Percentiles rank a stretch among this genome's conserved stretches.
Conservation (phyloP, 768 basidiomycete genomes). For the Boletus sensibilis region DNA sequence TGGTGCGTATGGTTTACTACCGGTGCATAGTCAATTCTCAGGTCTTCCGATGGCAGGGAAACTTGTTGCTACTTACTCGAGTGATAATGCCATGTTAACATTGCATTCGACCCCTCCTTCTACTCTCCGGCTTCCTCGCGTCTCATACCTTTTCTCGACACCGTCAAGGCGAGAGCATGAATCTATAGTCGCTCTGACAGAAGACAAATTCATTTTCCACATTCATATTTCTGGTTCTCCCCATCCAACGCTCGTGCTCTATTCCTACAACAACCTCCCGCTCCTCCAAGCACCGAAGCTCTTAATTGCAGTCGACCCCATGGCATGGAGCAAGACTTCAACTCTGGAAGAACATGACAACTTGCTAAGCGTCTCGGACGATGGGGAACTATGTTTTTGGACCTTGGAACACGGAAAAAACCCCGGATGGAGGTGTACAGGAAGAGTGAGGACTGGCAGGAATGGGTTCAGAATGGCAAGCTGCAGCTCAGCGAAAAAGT, state of each 20-base stretch:
- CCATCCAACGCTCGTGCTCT: slow-evolving; percentile 41
- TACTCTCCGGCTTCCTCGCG: slow-evolving; percentile 45
- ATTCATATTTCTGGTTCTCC: slow-evolving; percentile 43
- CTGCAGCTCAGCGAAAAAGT: slow-evolving; percentile 91
- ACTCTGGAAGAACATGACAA: slow-evolving; percentile 62
- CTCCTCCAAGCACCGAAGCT: slow-evolving; percentile 45
- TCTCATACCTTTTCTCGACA: slow-evolving; percentile 64
- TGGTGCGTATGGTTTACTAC: slow-evolving; percentile 41
- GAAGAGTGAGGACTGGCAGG: slow-evolving; percentile 71
- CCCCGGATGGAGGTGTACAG: slow-evolving; percentile 62
- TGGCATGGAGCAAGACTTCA: slow-evolving; percentile 67
- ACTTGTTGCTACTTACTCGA: slow-evolving; percentile 59
- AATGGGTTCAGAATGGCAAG: slow-evolving; percentile 65
- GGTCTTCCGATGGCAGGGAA: slow-evolving; percentile 40
- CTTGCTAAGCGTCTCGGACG: slow-evolving; percentile 71
- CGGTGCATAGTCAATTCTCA: not conserved
- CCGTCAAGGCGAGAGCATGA: slow-evolving; percentile 53
- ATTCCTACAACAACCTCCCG: slow-evolving; percentile 54
- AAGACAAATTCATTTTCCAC: slow-evolving; percentile 57
- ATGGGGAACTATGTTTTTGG: slow-evolving; percentile 89
- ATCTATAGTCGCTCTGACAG: slow-evolving; percentile 65
- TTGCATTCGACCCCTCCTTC: slow-evolving; percentile 50
- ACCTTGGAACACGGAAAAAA: slow-evolving; percentile 46
- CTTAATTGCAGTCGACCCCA: slow-evolving; percentile 82
- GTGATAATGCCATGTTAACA: slow-evolving; percentile 45